Evolutionary conservation across 2,329 filamentous ascomycete species (phyloP), one percentile per base, ranked within the genome.

Genomic region (Trichoderma sp.): DNA sequence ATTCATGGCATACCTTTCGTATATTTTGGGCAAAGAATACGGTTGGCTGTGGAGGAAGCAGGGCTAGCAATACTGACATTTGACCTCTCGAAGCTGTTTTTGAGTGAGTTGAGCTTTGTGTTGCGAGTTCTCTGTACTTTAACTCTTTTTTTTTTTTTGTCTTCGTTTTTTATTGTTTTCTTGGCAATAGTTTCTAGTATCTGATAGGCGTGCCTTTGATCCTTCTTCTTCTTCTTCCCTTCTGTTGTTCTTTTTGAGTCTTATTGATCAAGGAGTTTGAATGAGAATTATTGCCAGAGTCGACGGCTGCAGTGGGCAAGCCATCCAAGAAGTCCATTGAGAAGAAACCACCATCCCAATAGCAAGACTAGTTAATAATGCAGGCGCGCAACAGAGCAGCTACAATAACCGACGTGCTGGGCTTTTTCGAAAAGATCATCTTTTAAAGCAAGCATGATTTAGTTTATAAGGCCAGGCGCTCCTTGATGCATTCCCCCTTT

Each of bases 131-230:
- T 66, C 63, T 66, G 63, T 66, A 66, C 54, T 49, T 66, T 66
- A 66, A 49, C 46, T 24, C n/a, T 49, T 49, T 46, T 49, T 49
- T 49, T 49, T 46, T 49, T 49, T 49, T 49, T 49, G n/a, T 43
- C 24, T 43, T 39, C 55, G 34, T 39, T 58, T 34, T 26, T 58
- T 26, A 4, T 56, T 58, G 2, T 16, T 34, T 37, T 18, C 24
- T 60, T 67, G 34, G 55, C 65, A 60, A 49, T 67, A 68, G 66
- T 68, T 68, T 59, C 51, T 64, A 68, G 66, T 68, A 68, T 64
- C 39, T 64, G 52, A 63, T 65, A 51, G 55, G 68, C 68, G 68
- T 64, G 55, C 66, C 68, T 60, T 55, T 68, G 39, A 59, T 58
- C 61, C 51, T 39, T 68, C 43, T 59, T 54, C 32, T 30, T 30